Base-by-base conservation (phyloP, 805 yeast species). In the Myxozyma vanderwaltii region DNA sequence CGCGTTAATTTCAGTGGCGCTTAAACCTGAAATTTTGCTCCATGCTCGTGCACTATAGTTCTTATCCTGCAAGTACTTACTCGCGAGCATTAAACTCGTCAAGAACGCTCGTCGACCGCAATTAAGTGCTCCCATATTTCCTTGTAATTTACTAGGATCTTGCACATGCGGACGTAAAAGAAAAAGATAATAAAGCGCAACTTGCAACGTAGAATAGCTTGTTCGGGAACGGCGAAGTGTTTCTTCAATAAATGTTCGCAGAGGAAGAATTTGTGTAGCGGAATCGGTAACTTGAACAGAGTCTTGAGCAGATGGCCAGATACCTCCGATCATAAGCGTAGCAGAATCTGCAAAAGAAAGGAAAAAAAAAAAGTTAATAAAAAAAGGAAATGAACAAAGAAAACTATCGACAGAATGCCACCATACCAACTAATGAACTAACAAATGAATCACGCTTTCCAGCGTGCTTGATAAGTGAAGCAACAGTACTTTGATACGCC, bases 21-120 rank as follows among this genome's bases (percentile, higher is more conserved):
- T 69, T 41, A 87, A 77, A 0, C 95, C 94, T 35, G 89, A 81
- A 51, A 89, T 84, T 69, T 82, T 81, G 52, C 86, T 76, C 96
- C 96, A 89, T 4, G 88, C 81, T 62, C 77, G 79, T 65, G 86
- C 78, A 31, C 87, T 77, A 72, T 82, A 88, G 69, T 85, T 86
- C 51, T 82, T 81, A 72, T 89, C 96, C 69, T 85, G 89, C 60
- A 80, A 77, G 71, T 84, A 88, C 70, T 89, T 89, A 53, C 86
- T 81, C 3, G 94, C 85, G 39, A 89, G 75, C 54, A 89, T 86
- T 54, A 89, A 71, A 68, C 88, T 81, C 1, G 85, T 81, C 61
- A 89, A 77, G 63, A 89, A 85, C 43, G 84, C 79, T 62, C 87
- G 82, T 66, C 88, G 84, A 6, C 90, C 86, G 67, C 88, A 85